Percentiles rank a stretch among this genome's conserved stretches.
phyloP scores from a whole-genome alignment of 2,329 filamentous ascomycete species.

The Talaromyces sp. region DNA sequence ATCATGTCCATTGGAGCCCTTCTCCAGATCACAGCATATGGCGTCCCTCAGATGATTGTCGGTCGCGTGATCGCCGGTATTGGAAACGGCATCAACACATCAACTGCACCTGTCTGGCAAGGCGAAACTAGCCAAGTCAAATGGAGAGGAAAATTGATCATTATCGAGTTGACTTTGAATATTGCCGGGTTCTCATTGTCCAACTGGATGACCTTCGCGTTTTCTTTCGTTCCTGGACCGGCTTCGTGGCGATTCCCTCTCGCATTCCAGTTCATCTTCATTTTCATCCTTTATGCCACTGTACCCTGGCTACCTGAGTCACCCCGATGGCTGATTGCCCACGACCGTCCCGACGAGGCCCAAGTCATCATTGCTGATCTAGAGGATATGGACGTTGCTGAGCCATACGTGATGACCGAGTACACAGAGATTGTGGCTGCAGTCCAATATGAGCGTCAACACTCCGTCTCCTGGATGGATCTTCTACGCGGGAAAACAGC shows the following conservation, averaged over 20 bases:
- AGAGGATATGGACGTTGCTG: not conserved
- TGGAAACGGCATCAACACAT: slow-evolving; percentile 56
- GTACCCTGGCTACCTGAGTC: slow-evolving; percentile 39
- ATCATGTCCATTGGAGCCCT: slow-evolving; percentile 55
- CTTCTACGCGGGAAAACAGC: not conserved
- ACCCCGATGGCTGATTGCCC: slow-evolving; percentile 38
- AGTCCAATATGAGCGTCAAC: not conserved
- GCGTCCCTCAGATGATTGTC: slow-evolving; percentile 53
- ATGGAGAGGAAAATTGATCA: slow-evolving; percentile 51
- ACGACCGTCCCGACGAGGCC: slow-evolving; percentile 43
- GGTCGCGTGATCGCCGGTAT: slow-evolving; percentile 47
- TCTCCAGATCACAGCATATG: slow-evolving; percentile 50
- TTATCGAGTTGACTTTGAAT: slow-evolving; percentile 55
- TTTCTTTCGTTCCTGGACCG: slow-evolving; percentile 48
- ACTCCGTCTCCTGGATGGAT: slow-evolving; percentile 1
- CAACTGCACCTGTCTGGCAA: slow-evolving; percentile 55
- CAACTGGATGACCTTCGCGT: slow-evolving; percentile 58
- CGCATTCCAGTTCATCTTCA: slow-evolving; percentile 55
- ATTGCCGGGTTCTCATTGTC: slow-evolving; percentile 53
- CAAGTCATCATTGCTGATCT: slow-evolving; percentile 1
- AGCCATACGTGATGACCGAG: not conserved
- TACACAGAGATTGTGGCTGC: not conserved
- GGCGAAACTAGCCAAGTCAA: slow-evolving; percentile 48
- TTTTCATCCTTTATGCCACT: slow-evolving; percentile 48
- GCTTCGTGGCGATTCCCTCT: slow-evolving; percentile 52